Conservation (phyloP, 495 filamentous ascomycete species). For the Aspergillus panamensis region DNA sequence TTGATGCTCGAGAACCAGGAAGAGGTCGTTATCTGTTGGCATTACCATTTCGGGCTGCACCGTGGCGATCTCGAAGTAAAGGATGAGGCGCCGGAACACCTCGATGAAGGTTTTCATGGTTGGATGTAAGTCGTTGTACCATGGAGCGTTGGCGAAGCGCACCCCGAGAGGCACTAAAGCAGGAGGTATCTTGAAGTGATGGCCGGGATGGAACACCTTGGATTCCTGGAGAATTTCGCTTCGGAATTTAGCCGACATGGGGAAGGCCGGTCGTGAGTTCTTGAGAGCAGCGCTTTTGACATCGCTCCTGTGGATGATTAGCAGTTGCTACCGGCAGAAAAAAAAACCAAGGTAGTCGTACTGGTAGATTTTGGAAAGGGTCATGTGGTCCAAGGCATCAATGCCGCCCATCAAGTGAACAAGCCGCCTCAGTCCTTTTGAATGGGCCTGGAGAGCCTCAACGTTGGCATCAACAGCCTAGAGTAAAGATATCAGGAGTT, state of each 20-base stretch:
- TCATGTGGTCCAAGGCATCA: slow-evolving; percentile 12
- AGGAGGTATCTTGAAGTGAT: neutral
- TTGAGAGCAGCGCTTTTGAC: slow-evolving; percentile 11
- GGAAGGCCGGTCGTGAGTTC: slow-evolving; percentile 7
- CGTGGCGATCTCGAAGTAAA: slow-evolving; percentile 3
- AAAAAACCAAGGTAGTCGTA: neutral
- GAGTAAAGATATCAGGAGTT: neutral
- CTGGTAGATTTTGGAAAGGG: slow-evolving; percentile 14
- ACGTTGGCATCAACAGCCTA: slow-evolving; percentile 11
- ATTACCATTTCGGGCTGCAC: neutral
- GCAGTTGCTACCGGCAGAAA: neutral
- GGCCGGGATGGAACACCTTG: neutral
- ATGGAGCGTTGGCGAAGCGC: neutral
- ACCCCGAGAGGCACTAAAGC: neutral
- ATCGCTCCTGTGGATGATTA: slow-evolving; percentile 1
- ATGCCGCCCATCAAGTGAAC: slow-evolving; percentile 4
- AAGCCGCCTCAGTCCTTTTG: slow-evolving; percentile 1
- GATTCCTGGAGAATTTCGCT: slow-evolving; percentile 11
- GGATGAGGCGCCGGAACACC: neutral
- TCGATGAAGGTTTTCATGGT: slow-evolving; percentile 1
- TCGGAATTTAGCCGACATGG: neutral
- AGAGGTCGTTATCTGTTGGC: slow-evolving; percentile 2
- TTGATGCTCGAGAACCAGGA: slow-evolving; percentile 1
- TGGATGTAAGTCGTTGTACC: neutral
- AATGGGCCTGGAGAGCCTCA: slow-evolving; percentile 3